Base-by-base conservation (phyloP, 129 eudicot species). In the Pseudognaphalium luteoalbum region DNA sequence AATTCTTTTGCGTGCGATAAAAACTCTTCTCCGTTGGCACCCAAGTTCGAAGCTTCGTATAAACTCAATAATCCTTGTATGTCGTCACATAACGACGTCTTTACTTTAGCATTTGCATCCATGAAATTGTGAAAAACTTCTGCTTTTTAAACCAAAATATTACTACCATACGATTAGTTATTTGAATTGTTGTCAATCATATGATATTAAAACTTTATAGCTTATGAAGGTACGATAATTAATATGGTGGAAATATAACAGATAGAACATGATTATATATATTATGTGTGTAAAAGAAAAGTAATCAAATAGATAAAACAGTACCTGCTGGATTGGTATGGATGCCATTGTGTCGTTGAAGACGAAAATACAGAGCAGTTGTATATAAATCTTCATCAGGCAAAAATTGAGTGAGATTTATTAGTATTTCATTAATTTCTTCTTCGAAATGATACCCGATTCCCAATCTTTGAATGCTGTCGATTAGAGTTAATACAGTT, bases 41-140 rank as follows among this genome's bases (percentile, higher is more conserved):
- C 86, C 65, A 83, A 35, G 68, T 85, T 63, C 4, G 96, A 85
- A 63, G 96, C 92, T 81, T 90, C 96, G 60, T 79, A 90, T 74
- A 87, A 78, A 82, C 96, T 87, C 71, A 90, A 15, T 76, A 87
- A 28, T 2, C 88, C 90, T 59, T 47, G 3, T n/a, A 56, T 77
- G 76, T 90, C 90, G 22, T 83, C 73, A 16, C 17, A 15, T 25
- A 78, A 21, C 25, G 84, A 78, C 52, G 68, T 75, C 5, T 32
- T 82, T 76, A 89, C 84, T 20, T 80, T 41, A 35, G 86, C 89
- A 47, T 78, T 82, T 8, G 37, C 56, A 68, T 82, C 89, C 80
- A 56, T 63, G 72, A 86, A 89, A 25, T 54, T 76, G 12, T 11
- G 8, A 62, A 86, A 86, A 62, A 86, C 80, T 63, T 84, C 85